Evolutionary conservation across 257 asterid genomes (phyloP), one percentile per base, ranked within the genome.

Genomic region (Capsicum pubescens): DNA sequence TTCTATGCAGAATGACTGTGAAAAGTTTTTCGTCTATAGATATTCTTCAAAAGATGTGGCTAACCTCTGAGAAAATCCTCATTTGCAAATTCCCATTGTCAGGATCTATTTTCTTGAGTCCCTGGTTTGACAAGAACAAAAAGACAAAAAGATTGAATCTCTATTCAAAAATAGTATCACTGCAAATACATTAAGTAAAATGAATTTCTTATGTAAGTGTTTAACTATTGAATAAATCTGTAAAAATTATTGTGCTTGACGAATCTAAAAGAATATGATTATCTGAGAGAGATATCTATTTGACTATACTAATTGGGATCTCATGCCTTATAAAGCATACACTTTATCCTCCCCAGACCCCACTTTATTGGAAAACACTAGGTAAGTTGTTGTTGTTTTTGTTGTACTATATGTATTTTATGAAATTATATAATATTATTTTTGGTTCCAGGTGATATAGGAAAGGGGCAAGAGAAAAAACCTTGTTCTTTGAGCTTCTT

Each of bases 1-100:
- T 86, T 89, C 16, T 91, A 91, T 32, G 86, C 64, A 14, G 98
- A 94, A 90, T 95, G 99, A 87, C 98, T 95, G 86, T 95, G 98
- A 80, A 95, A 94, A n/a, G 99, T 97, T 87, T 94, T 95, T 26
- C 98, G 97, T 82, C 99, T 89, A 74, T 91, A 93, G 68, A 95
- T 94, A 58, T 93, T 95, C 92, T 88, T 94, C 92, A 95, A 39
- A 57, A 93, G 97, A 69, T 89, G 91, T 71, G 95, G 93, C 60
- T 92, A 92, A 19, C 93, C 97, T 88, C 92, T 90, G 44, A 94
- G 88, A 83, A 95, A 95, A 76, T 89, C 97, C 7, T 95, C 98
- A 68, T 93, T 95, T 4, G 97, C 94, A 82, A 95, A 95, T 82
- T 95, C 99, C 99, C 98, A 95, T 61, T 88, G 95, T 95, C 99